Percentiles rank a stretch among this genome's conserved stretches.
phyloP scores from a whole-genome alignment of 345 rosid species.

The Lenwebbia sp. region DNA sequence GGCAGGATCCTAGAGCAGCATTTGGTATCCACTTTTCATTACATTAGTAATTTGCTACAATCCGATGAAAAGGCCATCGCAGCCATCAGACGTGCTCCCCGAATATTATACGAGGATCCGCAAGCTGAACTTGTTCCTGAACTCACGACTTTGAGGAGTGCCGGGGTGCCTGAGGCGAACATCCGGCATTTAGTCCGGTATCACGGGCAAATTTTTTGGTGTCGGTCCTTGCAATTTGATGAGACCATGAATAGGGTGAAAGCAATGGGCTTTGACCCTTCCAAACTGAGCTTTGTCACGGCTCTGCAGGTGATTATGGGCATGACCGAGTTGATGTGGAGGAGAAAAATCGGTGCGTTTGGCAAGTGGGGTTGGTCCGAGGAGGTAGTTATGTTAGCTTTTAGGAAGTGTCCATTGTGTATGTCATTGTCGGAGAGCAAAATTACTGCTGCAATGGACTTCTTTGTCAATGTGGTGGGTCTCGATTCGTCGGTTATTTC shows the following conservation, averaged over 20 bases:
- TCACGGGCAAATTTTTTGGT: background rate
- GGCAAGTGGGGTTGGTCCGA: constrained; percentile 7
- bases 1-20: too few relatives aligned
- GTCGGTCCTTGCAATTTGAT: background rate
- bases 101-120: too few relatives aligned
- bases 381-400: constrained; percentile 7
- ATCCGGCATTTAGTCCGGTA: background rate
- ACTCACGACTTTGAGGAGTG: too few relatives aligned
- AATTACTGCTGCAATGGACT: constrained; percentile 8
- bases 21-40: too few relatives aligned
- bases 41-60: constrained; percentile 1
- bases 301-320: background rate
- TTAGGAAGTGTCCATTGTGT: constrained; percentile 5
- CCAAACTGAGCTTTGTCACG: background rate
- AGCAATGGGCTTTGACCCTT: constrained; percentile 14
- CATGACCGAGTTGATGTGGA: constrained; percentile 4
- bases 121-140: too few relatives aligned
- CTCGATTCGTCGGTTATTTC: background rate
- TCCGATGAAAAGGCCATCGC: constrained; percentile 2
- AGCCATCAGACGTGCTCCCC: background rate
- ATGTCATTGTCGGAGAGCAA: constrained; percentile 14
- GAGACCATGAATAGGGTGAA: constrained; percentile 5
- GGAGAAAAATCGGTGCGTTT: too few relatives aligned
- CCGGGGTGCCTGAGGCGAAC: constrained; percentile 4
- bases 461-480: constrained; percentile 16